These are phyloP conservation scores for Aspergillus flavus DNA, from an alignment of 2,329 filamentous ascomycete genomes.

Conservation along the genomic window DNA sequence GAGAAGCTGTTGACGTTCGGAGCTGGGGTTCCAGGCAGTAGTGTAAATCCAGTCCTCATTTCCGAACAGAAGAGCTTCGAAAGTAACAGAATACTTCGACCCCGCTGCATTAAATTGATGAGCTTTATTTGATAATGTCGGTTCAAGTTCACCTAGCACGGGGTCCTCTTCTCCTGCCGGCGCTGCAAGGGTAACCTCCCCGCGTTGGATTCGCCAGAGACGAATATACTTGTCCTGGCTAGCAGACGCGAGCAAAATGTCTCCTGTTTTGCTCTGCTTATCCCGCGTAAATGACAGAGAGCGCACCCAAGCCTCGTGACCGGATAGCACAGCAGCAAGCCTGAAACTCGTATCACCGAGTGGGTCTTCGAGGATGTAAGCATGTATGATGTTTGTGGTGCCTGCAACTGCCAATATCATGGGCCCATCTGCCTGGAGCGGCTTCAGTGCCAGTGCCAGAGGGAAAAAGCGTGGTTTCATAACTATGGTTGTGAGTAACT, in stretches of 20 bases:
- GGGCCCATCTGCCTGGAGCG: conserved; percentile 52
- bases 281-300: conserved; percentile 78
- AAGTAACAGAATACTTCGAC: conserved; percentile 77
- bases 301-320: conserved; percentile 94
- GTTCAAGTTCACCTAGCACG: conserved; percentile 53
- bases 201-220: conserved; percentile 82
- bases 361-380: conserved; percentile 65
- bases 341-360: conserved; percentile 57
- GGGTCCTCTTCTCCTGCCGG: conserved; percentile 37
- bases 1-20: conserved; percentile 69
- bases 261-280: conserved; percentile 55
- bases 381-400: conserved; percentile 78
- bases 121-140: conserved; percentile 84
- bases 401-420: conserved; percentile 81
- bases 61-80: conserved; percentile 89
- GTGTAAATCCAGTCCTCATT: conserved; percentile 99
- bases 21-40: conserved; percentile 68
- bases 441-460: conserved; percentile 70
- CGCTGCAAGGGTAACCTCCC: conserved; percentile 63
- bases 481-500: conserved; percentile 69
- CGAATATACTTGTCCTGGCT: conserved; percentile 98
- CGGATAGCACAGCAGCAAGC: conserved; percentile 74
- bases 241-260: conserved; percentile 84
- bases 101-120: conserved; percentile 68
- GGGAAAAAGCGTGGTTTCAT: conserved; percentile 82